phyloP scores from a whole-genome alignment of 176 grass and related monocot species.

The Cenchrus americanus region DNA sequence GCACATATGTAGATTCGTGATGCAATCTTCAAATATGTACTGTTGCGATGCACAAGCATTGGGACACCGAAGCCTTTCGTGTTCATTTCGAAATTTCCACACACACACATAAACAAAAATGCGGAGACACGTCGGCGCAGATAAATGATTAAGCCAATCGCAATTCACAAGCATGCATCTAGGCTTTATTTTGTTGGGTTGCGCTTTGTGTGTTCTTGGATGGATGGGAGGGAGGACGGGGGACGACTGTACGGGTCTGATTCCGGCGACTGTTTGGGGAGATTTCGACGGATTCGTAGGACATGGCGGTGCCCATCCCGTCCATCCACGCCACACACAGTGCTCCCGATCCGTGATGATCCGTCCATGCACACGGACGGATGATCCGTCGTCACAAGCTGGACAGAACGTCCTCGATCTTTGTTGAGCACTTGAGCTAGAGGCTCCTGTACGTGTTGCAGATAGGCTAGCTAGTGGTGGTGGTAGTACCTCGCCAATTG shows the following conservation, averaged over 20 bases:
- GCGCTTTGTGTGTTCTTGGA: background rate
- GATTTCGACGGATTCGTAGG: conserved; percentile 44
- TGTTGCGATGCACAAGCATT: too few species aligned
- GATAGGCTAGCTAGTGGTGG: too few species aligned
- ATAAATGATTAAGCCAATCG: background rate
- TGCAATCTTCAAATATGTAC: too few species aligned
- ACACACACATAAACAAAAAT: background rate
- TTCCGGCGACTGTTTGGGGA: conserved; percentile 10
- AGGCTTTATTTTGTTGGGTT: background rate
- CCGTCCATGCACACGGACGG: background rate
- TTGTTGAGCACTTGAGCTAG: background rate
- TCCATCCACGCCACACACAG: background rate
- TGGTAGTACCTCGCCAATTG: background rate
- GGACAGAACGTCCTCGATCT: background rate
- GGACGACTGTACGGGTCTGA: conserved; percentile 8
- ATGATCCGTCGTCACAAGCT: too few species aligned
- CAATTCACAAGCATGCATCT: background rate
- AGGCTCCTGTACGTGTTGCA: background rate
- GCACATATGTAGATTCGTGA: too few species aligned
- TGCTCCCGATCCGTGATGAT: background rate
- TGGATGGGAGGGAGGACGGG: background rate
- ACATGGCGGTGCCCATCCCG: conserved; percentile 29
- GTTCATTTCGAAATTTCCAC: background rate
- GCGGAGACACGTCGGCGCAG: conserved; percentile 8
- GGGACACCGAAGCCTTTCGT: background rate